Conservation (phyloP, 306 rosid species). For the Lotus japonicus region DNA sequence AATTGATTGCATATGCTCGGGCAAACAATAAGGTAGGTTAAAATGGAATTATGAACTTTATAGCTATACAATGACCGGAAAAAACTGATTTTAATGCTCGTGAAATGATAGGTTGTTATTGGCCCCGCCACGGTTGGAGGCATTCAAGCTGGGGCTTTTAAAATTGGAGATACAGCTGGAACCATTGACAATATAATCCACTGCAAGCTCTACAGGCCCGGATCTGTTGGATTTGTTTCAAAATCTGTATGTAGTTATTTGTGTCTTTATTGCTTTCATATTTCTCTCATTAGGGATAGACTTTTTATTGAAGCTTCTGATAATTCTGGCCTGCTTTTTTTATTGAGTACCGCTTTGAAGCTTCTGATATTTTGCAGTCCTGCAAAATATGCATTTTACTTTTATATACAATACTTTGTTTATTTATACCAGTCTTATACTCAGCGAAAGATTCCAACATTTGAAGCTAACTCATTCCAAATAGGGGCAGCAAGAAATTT, state of each 20-base stretch:
- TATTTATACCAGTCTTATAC: conserved; percentile 6
- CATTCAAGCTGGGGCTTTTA: conserved; percentile 98
- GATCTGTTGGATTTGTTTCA: conserved; percentile 99
- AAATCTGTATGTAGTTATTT: conserved; percentile 72
- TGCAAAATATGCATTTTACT: conserved; percentile 4
- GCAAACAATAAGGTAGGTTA: conserved; percentile 80
- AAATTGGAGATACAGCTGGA: conserved; percentile 99
- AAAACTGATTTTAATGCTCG: conserved; percentile 21
- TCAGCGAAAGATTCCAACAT: not conserved
- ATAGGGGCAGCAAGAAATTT: not conserved
- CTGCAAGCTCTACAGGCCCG: conserved; percentile 98
- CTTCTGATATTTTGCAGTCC: no score
- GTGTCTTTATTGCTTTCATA: conserved; percentile 14
- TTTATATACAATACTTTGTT: conserved; percentile 10
- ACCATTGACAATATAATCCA: conserved; percentile 90
- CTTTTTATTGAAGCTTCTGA: conserved; percentile 3
- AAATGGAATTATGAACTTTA: conserved; percentile 13
- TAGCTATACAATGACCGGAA: not conserved
- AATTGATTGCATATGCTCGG: conserved; percentile 90
- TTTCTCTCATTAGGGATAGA: not conserved
- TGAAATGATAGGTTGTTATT: conserved; percentile 68
- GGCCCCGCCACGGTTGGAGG: conserved; percentile 99
- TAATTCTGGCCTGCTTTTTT: not conserved
- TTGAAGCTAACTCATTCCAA: not conserved
- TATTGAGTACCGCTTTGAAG: no score